Evolutionary conservation across 768 basidiomycete genomes (phyloP).

Genomic region (Hygrophorus pudorinus): DNA sequence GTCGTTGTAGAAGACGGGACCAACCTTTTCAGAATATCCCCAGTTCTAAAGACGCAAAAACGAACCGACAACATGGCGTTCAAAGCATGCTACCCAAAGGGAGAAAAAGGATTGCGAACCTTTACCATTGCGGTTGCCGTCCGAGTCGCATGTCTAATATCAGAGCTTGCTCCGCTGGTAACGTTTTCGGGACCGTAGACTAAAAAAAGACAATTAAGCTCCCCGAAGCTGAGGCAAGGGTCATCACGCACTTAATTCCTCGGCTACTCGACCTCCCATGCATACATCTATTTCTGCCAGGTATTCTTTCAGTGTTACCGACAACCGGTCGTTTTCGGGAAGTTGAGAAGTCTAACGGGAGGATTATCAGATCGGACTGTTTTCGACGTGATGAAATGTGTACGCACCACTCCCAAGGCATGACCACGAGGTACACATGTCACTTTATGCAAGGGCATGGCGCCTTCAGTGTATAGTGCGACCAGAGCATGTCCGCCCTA

Average conservation of each 20-base stretch:
- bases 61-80: neutral
- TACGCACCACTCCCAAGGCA: conserved; percentile 74
- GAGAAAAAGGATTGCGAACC: conserved; percentile 28
- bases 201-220: conserved; percentile 18
- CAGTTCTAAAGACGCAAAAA: conserved; percentile 45
- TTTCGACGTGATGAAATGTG: conserved; percentile 3
- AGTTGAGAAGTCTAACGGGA: conserved; percentile 57
- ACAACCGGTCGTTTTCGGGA: conserved; percentile 68
- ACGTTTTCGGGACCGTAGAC: conserved; percentile 85
- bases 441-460: conserved; percentile 96
- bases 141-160: conserved; percentile 70
- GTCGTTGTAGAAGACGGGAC: conserved; percentile 76
- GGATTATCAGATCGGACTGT: neutral
- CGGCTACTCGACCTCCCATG: conserved; percentile 93
- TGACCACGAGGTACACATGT: conserved; percentile 96
- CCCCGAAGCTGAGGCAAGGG: neutral
- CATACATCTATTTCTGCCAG: conserved; percentile 81
- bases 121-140: conserved; percentile 85
- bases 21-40: conserved; percentile 70
- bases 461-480: conserved; percentile 88
- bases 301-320: conserved; percentile 65
- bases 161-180: conserved; percentile 87
- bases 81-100: neutral
- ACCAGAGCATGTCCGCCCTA: conserved; percentile 92
- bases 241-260: conserved; percentile 62